Percentiles rank a stretch among this genome's conserved stretches.
Conservation (phyloP, 495 filamentous ascomycete species). For the Aspergillus carlsbadensis region DNA sequence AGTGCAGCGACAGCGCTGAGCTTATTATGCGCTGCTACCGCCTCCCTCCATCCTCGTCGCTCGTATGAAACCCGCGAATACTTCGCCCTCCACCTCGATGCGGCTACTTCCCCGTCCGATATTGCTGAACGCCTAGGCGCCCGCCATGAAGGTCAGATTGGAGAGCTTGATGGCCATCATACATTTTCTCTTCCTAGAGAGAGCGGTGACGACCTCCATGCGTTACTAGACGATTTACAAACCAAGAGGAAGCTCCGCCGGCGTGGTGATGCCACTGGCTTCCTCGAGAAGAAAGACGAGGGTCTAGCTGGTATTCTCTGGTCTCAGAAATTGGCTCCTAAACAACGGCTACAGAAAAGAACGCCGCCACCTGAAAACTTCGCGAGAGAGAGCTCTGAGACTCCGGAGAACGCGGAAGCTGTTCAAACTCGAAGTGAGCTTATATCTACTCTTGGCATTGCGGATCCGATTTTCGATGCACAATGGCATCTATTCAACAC, state of each 20-base stretch:
- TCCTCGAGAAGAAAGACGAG: conserved; percentile 48
- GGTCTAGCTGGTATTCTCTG: conserved; percentile 72
- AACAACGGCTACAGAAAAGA: conserved; percentile 75
- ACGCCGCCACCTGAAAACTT: conserved; percentile 46
- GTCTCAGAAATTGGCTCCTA: conserved; percentile 77
- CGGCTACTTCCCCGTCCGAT: conserved; percentile 61
- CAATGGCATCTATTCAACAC: conserved; percentile 97
- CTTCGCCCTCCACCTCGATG: conserved; percentile 81
- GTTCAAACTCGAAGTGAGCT: conserved; percentile 60
- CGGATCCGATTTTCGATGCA: conserved; percentile 85
- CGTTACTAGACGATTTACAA: conserved; percentile 56
- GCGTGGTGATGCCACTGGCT: conserved; percentile 46
- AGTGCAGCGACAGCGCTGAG: conserved; percentile 41
- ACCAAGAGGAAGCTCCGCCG: conserved; percentile 50
- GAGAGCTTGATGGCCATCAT: conserved; percentile 78
- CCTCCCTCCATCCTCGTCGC: conserved; percentile 50
- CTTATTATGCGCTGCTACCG: conserved; percentile 36
- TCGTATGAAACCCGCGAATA: conserved; percentile 78
- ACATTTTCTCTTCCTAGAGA: conserved; percentile 71
- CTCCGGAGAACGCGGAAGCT: conserved; percentile 43
- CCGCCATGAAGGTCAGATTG: conserved; percentile 78
- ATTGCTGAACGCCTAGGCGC: conserved; percentile 73
- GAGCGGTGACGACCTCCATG: conserved; percentile 55
- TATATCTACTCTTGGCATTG: conserved; percentile 64
- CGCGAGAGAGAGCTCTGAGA: conserved; percentile 6